phyloP scores from a whole-genome alignment of 768 basidiomycete genomes.

The Kwoniella botswanensis region DNA sequence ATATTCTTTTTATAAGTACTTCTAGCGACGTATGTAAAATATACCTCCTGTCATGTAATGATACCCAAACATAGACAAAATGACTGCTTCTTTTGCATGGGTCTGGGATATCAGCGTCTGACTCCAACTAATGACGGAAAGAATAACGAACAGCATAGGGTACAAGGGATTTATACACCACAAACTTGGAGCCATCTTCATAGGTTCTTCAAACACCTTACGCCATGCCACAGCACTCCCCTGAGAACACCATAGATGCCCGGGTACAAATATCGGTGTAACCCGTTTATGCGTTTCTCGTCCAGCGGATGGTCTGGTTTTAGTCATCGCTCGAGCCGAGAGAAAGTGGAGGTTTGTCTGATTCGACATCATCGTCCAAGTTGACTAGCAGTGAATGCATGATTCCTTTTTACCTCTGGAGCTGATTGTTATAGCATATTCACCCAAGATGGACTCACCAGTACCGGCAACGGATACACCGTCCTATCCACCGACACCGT shows the following conservation, averaged over 20 bases:
- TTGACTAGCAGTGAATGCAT: too few species aligned
- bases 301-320: background rate
- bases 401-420: background rate
- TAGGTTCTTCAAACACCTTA: too few species aligned
- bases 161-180: too few species aligned
- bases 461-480: background rate
- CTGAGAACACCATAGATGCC: background rate
- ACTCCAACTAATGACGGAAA: too few species aligned
- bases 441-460: background rate
- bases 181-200: too few species aligned
- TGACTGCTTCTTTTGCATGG: too few species aligned
- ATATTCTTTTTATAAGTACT: background rate
- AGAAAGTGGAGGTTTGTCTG: conserved; percentile 1
- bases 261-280: background rate
- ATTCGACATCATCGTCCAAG: background rate
- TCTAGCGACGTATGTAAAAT: background rate
- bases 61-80: too few species aligned
- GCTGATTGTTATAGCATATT: too few species aligned
- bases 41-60: too few species aligned
- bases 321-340: background rate
- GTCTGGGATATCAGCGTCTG: too few species aligned
- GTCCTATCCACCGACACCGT: background rate
- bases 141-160: too few species aligned
- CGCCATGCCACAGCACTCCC: too few species aligned
- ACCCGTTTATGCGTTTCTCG: conserved; percentile 7